phyloP scores from a whole-genome alignment of 352 stramenopile species.

The Plasmopara viticola region DNA sequence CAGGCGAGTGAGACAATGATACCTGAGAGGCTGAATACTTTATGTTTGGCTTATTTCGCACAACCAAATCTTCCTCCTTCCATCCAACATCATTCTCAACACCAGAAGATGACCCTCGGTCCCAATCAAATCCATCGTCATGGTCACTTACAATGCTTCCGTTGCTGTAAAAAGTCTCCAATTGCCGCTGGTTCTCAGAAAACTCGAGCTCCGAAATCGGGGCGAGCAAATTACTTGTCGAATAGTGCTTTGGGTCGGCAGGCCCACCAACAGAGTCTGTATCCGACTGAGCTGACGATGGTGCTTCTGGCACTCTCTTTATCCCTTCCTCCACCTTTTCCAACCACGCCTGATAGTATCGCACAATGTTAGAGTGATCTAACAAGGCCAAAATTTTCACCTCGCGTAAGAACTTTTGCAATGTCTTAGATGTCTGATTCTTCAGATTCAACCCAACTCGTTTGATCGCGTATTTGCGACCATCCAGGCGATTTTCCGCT shows the following conservation, averaged over 20 bases:
- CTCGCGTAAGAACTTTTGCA: constrained; percentile 91
- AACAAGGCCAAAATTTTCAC: constrained; percentile 89
- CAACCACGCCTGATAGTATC: constrained; percentile 89
- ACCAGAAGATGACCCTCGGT: constrained; percentile 46
- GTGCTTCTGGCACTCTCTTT: constrained; percentile 7
- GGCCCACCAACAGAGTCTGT: constrained; percentile 25
- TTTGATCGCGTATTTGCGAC: constrained; percentile 92
- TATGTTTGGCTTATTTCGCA: constrained; percentile 29
- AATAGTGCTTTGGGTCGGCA: constrained; percentile 47
- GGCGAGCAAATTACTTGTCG: constrained; percentile 64
- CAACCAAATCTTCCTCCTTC: constrained; percentile 59
- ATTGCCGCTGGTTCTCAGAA: constrained; percentile 41
- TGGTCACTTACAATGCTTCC: constrained; percentile 30
- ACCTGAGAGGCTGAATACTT: constrained; percentile 10
- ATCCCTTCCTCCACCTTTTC: constrained; percentile 73
- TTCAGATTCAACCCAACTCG: constrained; percentile 75
- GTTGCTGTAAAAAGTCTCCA: constrained; percentile 44
- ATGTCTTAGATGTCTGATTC: constrained; percentile 85
- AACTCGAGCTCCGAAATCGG: constrained; percentile 65
- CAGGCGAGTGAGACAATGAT: constrained; percentile 9
- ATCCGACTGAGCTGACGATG: constrained; percentile 24
- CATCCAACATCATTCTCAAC: constrained; percentile 36
- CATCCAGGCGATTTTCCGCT: constrained; percentile 90
- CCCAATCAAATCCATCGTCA: constrained; percentile 77
- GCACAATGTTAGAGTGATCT: constrained; percentile 91